phyloP scores from a whole-genome alignment of 495 filamentous ascomycete genomes.

The Xylaria telfairii region DNA sequence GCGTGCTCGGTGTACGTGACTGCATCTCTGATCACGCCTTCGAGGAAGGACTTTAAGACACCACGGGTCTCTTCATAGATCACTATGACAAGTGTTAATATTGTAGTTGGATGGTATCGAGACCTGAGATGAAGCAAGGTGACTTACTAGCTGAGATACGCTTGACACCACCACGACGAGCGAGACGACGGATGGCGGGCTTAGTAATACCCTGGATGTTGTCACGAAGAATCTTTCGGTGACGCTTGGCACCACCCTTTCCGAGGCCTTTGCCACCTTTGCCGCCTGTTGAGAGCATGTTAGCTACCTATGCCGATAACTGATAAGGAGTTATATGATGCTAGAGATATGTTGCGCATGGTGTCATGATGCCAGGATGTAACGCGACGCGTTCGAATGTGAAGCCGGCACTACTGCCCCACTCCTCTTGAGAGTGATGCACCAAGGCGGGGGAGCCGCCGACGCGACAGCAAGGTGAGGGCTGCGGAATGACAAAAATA shows the following conservation, averaged over 20 bases:
- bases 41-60: slow-evolving; percentile 99
- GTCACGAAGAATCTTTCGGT: slow-evolving; percentile 99
- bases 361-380: slow-evolving; percentile 5
- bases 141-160: slow-evolving; percentile 95
- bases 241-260: slow-evolving; percentile 86
- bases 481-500: slow-evolving; percentile 27
- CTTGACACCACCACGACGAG: slow-evolving; percentile 99
- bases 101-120: slow-evolving; percentile 42
- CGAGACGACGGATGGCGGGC: slow-evolving; percentile 99
- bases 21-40: slow-evolving; percentile 98
- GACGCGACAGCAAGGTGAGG: slow-evolving; percentile 30
- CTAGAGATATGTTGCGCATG: no score
- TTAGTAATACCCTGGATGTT: slow-evolving; percentile 99
- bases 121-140: not conserved
- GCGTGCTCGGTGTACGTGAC: slow-evolving; percentile 98
- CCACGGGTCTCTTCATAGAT: slow-evolving; percentile 99
- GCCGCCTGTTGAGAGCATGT: slow-evolving; percentile 75
- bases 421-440: slow-evolving; percentile 36
- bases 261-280: slow-evolving; percentile 98
- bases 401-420: slow-evolving; percentile 25
- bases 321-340: no score
- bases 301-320: slow-evolving; percentile 46
- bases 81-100: slow-evolving; percentile 88
- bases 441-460: slow-evolving; percentile 3
- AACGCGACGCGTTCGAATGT: slow-evolving; percentile 31